Base-by-base conservation (phyloP, 164 flowering plant species). In the Platanus orientalis region DNA sequence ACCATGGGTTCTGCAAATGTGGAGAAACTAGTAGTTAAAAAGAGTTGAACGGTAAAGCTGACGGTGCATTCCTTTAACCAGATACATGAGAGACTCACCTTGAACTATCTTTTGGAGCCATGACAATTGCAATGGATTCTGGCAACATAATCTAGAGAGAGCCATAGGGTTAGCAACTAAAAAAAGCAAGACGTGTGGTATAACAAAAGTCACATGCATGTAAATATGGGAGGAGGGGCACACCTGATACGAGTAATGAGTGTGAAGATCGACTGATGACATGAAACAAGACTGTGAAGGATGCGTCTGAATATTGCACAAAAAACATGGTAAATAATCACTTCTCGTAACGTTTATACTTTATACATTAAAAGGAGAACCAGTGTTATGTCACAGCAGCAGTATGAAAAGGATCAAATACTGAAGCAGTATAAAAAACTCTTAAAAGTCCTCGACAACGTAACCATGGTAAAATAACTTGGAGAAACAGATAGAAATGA, bases 211-310 rank as follows among this genome's bases (percentile, higher is more conserved):
- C 16, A 63, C 49, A 16, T 1, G 11, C 11, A 44, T 44, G 48
- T 13, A 2, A 47, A 54, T 0, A 50, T 42, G 20, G 25, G 16
- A 40, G 27, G 55, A 53, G 21, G 61, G 27, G 44, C 23, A 54
- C 62, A 71, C 97, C 96, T 94, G 99, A 76, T 94, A 94, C 54
- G 96, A 86, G 68, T 94, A 94, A 63, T 94, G 99, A 19, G 97
- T 94, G 73, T 94, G 99, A 57, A 94, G 68, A 80, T 94, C 99
- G 55, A 94, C 71, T 9, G 97, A 94, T 26, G 99, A 91, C 97
- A 91, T 94, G 78, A 94, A 94, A 78, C 99, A 94, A 57, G 97
- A 89, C 69, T 94, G 98, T 3, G 98, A 69, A 59, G 98, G 97
- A 84, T 94, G 99, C 12, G 99, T 91, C 97, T 94, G 93, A 51